Conservation (phyloP, 441 rosid species). For the Isatis lusitanica region DNA sequence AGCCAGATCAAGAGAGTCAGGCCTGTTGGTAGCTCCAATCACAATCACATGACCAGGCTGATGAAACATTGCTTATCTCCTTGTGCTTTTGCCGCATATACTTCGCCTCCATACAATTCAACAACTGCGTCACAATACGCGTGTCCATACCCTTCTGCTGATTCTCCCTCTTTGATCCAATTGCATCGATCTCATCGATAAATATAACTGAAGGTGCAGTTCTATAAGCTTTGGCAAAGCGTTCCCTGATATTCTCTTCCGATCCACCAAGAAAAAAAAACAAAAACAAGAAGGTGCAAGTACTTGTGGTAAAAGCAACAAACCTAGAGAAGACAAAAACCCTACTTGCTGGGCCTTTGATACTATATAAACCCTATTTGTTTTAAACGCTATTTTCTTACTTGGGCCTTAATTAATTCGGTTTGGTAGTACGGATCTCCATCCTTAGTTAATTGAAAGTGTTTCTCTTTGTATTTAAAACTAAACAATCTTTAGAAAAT, state of each 20-base stretch:
- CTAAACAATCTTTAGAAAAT: no score
- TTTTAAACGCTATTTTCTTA: no score
- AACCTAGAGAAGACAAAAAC: neutral
- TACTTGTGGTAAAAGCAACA: no score
- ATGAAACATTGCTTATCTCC: neutral
- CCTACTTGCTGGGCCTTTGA: no score
- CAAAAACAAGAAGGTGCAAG: neutral
- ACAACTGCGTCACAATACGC: conserved; percentile 75
- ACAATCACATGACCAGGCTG: conserved; percentile 59
- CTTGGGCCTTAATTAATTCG: no score
- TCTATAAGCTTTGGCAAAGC: conserved; percentile 67
- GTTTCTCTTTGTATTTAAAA: no score
- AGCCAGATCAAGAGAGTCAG: conserved; percentile 78
- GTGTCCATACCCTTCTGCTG: conserved; percentile 79
- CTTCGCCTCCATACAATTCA: conserved; percentile 76
- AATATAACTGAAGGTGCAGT: conserved; percentile 78
- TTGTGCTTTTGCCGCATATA: conserved; percentile 15
- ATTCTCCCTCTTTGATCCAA: conserved; percentile 76
- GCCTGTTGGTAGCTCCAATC: conserved; percentile 85
- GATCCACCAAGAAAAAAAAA: conserved; percentile 52
- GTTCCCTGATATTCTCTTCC: conserved; percentile 71
- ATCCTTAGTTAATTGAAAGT: no score
- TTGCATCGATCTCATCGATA: conserved; percentile 83
- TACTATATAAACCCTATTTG: no score
- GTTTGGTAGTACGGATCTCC: no score